Conservation (phyloP, 1,284 basidiomycete genomes). For the Puccinia hordei region DNA sequence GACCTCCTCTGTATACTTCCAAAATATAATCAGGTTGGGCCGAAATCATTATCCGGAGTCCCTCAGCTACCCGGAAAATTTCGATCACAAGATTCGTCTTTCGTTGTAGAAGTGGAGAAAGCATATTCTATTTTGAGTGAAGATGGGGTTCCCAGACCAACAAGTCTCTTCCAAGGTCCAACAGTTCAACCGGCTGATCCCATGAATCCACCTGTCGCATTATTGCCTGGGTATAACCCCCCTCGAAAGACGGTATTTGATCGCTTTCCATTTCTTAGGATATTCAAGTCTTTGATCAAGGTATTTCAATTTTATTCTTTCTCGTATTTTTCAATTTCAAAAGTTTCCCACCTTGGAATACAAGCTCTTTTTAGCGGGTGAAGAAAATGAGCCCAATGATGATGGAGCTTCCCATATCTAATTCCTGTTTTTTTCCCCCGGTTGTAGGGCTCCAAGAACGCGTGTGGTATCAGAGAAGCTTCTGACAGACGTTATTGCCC, state of each 20-base stretch:
- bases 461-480: not conserved
- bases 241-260: constrained; percentile 25
- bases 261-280: constrained; percentile 30
- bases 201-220: constrained; percentile 24
- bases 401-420: not conserved
- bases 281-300: constrained; percentile 31
- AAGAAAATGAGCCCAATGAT: not conserved
- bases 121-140: constrained; percentile 13
- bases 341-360: not conserved
- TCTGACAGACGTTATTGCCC: constrained; percentile 23
- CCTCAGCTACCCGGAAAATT: constrained; percentile 18
- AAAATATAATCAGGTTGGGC: constrained; percentile 36
- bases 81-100: not conserved
- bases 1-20: constrained; percentile 43
- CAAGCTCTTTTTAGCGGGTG: not conserved
- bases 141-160: not conserved
- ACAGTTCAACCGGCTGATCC: constrained; percentile 26
- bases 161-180: constrained; percentile 1
- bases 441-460: constrained; percentile 22
- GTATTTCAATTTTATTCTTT: not conserved
- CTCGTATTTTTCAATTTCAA: not conserved
- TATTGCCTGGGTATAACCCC: constrained; percentile 37
- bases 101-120: constrained; percentile 16
- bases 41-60: constrained; percentile 2
- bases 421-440: not conserved